Evolutionary conservation across 129 eudicot species (phyloP), one percentile per base, ranked within the genome.

Genomic region (Cynara cardunculus): DNA sequence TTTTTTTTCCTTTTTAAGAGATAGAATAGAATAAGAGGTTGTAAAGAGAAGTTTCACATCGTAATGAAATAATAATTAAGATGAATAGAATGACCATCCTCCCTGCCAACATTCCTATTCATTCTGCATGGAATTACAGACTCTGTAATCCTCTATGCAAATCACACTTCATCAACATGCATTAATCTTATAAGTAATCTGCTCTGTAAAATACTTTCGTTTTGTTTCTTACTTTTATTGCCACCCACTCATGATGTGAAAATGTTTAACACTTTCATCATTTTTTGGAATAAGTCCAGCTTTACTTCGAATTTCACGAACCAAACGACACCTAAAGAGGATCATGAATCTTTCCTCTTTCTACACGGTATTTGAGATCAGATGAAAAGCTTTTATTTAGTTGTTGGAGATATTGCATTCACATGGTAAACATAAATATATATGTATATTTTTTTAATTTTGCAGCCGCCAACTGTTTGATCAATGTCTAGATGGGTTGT

Each of bases 401-500:
- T 61, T 61, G 68, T 3, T 61, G 27, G 68, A 61, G 68, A 61
- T 61, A 61, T 61, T 22, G 26, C 26, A 22, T 61, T 61, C 68
- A 61, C 68, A 21, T 61, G 68, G 25, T 61, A 19, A 19, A 21
- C 1, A 61, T 21, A 49, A 3, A 49, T 4, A 22, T n/a, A n/a
- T n/a, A 27, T 27, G n/a, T n/a, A n/a, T n/a, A n/a, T n/a, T 2
- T 14, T 8, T 22, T 61, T 61, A 21, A 7, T 7, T 9, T 22
- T n/a, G 25, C 68, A 22, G 24, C n/a, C 56, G 27, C 75, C 75
- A 77, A 61, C 26, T 75, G 70, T 14, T 75, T 16, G 39, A 26
- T 27, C 1, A 30, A 56, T 76, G 81, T 19, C 81, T 77, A 77
- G 56, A 27, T 71, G 75, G 7, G 62, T 53, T 46, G 72, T 67